A percentile compares a stretch with the other conserved stretches of the same genome.
phyloP scores from a whole-genome alignment of 1,139 yeast genomes.

The Debaryomyces coudertii region DNA sequence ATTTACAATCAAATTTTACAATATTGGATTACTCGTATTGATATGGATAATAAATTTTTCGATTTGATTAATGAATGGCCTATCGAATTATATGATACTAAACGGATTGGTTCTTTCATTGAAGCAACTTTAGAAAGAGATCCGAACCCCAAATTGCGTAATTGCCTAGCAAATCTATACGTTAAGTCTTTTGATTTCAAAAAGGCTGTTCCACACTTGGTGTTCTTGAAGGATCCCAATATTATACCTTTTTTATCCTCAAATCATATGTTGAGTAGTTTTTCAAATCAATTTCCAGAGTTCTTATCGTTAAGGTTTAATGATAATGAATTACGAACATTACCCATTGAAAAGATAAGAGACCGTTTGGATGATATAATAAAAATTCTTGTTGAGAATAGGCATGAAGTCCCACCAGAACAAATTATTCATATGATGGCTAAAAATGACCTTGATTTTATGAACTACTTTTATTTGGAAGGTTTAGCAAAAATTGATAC shows the following conservation, averaged over 20 bases:
- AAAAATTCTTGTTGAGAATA: slow-evolving; percentile 59
- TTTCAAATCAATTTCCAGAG: slow-evolving; percentile 52
- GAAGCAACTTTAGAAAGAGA: slow-evolving; percentile 44
- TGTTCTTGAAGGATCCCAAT: slow-evolving; percentile 55
- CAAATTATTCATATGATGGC: slow-evolving; percentile 52
- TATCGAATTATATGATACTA: slow-evolving; percentile 52
- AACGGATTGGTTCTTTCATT: slow-evolving; percentile 46
- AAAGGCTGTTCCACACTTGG: slow-evolving; percentile 66
- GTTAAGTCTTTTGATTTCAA: slow-evolving; percentile 59
- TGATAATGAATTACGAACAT: slow-evolving; percentile 30
- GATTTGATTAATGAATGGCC: slow-evolving; percentile 62
- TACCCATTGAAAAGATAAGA: slow-evolving; percentile 49
- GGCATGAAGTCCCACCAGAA: slow-evolving; percentile 64
- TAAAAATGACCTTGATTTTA: slow-evolving; percentile 46
- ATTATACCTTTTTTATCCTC: slow-evolving; percentile 59
- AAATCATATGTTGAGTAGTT: slow-evolving; percentile 61
- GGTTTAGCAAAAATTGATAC: slow-evolving; percentile 58
- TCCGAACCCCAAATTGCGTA: slow-evolving; percentile 37
- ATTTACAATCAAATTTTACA: slow-evolving; percentile 58
- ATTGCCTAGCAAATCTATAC: slow-evolving; percentile 59
- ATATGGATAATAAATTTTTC: slow-evolving; percentile 38
- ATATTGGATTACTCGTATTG: slow-evolving; percentile 44
- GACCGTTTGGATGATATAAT: slow-evolving; percentile 49
- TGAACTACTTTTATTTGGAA: slow-evolving; percentile 65
- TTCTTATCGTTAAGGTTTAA: slow-evolving; percentile 52